Evolutionary conservation across 441 rosid species (phyloP), one percentile per base, ranked within the genome.

Genomic region (Jatropha multifida): DNA sequence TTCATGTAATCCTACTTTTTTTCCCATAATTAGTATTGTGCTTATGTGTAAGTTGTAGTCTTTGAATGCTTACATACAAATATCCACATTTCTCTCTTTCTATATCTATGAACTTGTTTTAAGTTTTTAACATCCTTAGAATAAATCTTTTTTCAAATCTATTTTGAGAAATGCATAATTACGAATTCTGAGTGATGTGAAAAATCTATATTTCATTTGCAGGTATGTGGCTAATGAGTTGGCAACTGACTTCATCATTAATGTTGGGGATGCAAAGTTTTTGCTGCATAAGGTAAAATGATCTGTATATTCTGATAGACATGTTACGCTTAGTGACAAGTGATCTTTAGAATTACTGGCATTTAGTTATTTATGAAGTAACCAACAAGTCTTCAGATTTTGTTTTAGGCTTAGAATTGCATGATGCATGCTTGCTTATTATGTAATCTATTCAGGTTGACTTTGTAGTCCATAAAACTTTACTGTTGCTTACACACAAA

Each of bases 211-310:
- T 54, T 61, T 76, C 26, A 46, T 37, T 15, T 61, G 74, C 90
- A 93, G 98, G 85, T 87, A 76, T 60, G 91, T 86, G 38, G 84
- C 89, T 65, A 88, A 85, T 68, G 98, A 93, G 83, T 86, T 93
- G 82, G 89, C 92, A 51, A 82, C 90, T 18, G 97, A 93, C 76
- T 81, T 91, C 79, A 79, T 74, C 67, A 80, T 90, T 78, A 81
- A 52, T 61, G 84, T 91, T 4, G 90, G 88, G 8, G 91, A 88
- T 71, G 75, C 84, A 58, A 91, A 85, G 81, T 93, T 91, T 78
- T 84, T 78, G 80, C 81, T 93, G 54, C 98, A 93, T 65, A 93
- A 91, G 98, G 98, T 93, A 90, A 61, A 60, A 10, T 75, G 9
- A 75, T 44, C 69, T 74, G 32, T 18, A 4, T 40, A 60, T 48